A percentile compares a stretch with the other conserved stretches of the same genome.
phyloP scores from a whole-genome alignment of 2,329 filamentous ascomycete genomes.

The Penicillium sp. region DNA sequence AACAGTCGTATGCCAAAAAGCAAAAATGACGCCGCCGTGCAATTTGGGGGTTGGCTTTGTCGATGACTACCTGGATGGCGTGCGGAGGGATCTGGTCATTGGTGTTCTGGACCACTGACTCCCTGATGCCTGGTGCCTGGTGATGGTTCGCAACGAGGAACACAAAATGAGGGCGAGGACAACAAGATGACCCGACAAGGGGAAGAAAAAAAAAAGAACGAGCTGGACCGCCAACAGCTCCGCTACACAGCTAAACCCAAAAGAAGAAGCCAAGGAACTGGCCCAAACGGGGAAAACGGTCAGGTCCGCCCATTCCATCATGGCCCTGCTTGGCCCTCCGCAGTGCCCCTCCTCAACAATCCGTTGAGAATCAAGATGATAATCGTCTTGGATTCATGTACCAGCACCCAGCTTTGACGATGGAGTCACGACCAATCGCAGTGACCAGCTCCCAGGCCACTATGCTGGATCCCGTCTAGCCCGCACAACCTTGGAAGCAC shows the following conservation, averaged over 20 bases:
- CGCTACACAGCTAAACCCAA: conserved; percentile 2
- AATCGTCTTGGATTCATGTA: background rate
- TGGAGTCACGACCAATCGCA: too few species aligned
- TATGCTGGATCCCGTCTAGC: background rate
- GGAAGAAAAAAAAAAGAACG: background rate
- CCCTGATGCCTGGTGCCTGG: background rate
- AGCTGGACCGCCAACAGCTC: background rate
- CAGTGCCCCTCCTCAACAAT: background rate
- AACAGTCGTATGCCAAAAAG: background rate
- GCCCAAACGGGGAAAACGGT: background rate
- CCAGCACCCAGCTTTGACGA: too few species aligned
- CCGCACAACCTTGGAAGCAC: background rate
- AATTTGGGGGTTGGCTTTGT: background rate
- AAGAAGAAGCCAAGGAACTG: background rate
- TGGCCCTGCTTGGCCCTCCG: background rate
- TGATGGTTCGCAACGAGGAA: background rate
- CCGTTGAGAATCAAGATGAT: background rate
- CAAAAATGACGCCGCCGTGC: background rate
- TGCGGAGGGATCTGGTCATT: background rate
- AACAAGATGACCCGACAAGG: background rate
- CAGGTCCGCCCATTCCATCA: background rate
- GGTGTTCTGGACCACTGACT: background rate
- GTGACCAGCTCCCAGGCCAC: background rate
- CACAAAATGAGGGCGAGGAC: background rate
- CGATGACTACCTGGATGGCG: background rate